Base-by-base conservation (phyloP, 202 grass and related monocot species). In the Hordeum pubiflorum region DNA sequence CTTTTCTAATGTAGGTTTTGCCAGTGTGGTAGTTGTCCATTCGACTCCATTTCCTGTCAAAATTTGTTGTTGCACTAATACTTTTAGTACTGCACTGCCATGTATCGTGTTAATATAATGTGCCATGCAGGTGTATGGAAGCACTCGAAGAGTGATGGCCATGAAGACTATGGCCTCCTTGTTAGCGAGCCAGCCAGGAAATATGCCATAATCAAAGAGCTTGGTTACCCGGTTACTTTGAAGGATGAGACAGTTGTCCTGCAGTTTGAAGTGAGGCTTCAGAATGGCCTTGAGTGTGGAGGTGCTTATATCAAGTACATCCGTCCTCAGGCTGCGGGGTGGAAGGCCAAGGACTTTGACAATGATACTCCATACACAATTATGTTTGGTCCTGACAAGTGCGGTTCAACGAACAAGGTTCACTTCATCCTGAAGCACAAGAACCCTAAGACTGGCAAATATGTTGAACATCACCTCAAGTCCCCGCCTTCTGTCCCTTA, bases 381-480 rank as follows among this genome's bases (percentile, higher is more conserved):
- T 24, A 97, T 97, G 94, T 97, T 97, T 86, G 94, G 94, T 56
- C 94, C 94, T 64, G 94, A 94, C 86, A 97, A 97, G 73, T 97
- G 94, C 67, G 94, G 94, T 22, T 97, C 91, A 15, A 97, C 94
- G 0, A 97, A 97, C 86, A 97, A 97, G 86, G 91, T 97, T 59
- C 94, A 97, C 73, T 97, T 97, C 72, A 97, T 97, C 79, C 72
- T 97, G 75, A 86, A 92, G 55, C 94, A 97, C 89, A 89, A 97
- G 88, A 97, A 92, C 72, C 94, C 94, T 0, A 94, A 94, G 78
- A 94, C 91, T 79, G 91, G 85, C n/a, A 83, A 94, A 40, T 97
- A 89, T 69, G 94, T 97, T 48, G 94, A 97, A 62, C 94, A 97
- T 75, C 91, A 97, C 72, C 81, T 97, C 61, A 94, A 97, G 84